These are phyloP conservation scores for Peronospora belbahrii DNA, from an alignment of 352 stramenopile genomes.

Conservation along the genomic window DNA sequence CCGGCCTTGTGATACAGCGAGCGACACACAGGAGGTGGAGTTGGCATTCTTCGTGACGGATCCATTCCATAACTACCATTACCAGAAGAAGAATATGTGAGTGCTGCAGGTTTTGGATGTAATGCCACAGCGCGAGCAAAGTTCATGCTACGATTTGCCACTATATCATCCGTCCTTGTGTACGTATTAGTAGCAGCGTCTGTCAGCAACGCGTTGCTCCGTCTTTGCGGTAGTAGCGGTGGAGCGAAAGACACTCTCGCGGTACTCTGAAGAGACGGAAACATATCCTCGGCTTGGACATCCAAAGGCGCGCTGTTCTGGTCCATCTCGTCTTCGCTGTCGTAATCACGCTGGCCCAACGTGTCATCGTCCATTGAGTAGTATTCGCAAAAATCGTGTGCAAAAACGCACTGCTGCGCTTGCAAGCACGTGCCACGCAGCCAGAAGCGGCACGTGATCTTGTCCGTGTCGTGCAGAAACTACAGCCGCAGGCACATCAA, in stretches of 20 bases:
- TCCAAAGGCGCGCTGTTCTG: conserved; percentile 37
- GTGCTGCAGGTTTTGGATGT: conserved; percentile 20
- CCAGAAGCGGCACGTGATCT: conserved; percentile 82
- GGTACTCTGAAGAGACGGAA: conserved; percentile 54
- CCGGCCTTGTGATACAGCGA: conserved; percentile 53
- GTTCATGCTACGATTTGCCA: conserved; percentile 52
- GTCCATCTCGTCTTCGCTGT: conserved; percentile 69
- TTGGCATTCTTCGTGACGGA: conserved; percentile 11
- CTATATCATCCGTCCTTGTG: conserved; percentile 17
- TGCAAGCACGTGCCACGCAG: conserved; percentile 73
- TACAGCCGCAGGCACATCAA: conserved; percentile 27
- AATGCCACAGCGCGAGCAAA: conserved; percentile 73
- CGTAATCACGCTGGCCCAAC: conserved; percentile 46
- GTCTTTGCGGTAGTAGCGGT: conserved; percentile 7
- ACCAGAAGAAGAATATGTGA: not conserved
- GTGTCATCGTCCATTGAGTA: conserved; percentile 49
- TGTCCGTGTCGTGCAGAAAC: conserved; percentile 82
- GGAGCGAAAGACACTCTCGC: conserved; percentile 5
- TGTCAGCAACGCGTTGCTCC: conserved; percentile 1
- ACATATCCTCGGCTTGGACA: conserved; percentile 71
- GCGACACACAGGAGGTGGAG: conserved; percentile 20
- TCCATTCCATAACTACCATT: conserved; percentile 15
- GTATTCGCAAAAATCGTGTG: conserved; percentile 73
- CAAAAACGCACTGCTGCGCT: conserved; percentile 71
- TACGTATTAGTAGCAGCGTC: conserved; percentile 9